Conservation (phyloP, 441 rosid species). For the Pelargonium australe region DNA sequence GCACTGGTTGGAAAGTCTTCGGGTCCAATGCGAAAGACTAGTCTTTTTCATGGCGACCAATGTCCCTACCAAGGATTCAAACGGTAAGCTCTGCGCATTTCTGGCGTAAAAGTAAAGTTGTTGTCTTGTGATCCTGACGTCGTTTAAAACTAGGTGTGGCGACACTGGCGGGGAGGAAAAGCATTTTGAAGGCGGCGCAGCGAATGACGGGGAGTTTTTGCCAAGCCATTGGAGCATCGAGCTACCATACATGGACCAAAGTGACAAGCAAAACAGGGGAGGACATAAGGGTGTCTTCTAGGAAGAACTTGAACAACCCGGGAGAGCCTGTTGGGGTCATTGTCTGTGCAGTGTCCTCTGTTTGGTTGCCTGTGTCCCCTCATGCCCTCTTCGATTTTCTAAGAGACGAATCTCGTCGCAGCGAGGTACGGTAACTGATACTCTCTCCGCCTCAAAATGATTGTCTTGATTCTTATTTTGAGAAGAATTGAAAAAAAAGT, state of each 20-base stretch:
- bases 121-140: background rate
- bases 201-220: slow-evolving; percentile 82
- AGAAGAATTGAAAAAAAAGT: too few species aligned
- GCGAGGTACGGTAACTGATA: slow-evolving; percentile 49
- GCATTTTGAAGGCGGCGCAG: slow-evolving; percentile 81
- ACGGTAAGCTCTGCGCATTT: slow-evolving; percentile 32
- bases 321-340: slow-evolving; percentile 86
- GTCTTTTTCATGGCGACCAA: slow-evolving; percentile 98
- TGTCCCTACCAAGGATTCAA: slow-evolving; percentile 94
- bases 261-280: slow-evolving; percentile 82
- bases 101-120: too few species aligned
- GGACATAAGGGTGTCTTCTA: slow-evolving; percentile 77
- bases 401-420: slow-evolving; percentile 65
- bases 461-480: too few species aligned
- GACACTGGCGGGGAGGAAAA: slow-evolving; percentile 89
- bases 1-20: slow-evolving; percentile 81
- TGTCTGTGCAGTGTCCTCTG: slow-evolving; percentile 77
- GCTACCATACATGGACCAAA: slow-evolving; percentile 80
- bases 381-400: slow-evolving; percentile 68
- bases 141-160: slow-evolving; percentile 51
- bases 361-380: slow-evolving; percentile 76
- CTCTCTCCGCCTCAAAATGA: background rate
- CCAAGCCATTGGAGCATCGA: slow-evolving; percentile 82
- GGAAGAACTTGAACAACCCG: slow-evolving; percentile 89
- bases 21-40: slow-evolving; percentile 77